A percentile compares a stretch with the other conserved stretches of the same genome.
phyloP scores from a whole-genome alignment of 305 asterid species.

The Fraxinus albicans region DNA sequence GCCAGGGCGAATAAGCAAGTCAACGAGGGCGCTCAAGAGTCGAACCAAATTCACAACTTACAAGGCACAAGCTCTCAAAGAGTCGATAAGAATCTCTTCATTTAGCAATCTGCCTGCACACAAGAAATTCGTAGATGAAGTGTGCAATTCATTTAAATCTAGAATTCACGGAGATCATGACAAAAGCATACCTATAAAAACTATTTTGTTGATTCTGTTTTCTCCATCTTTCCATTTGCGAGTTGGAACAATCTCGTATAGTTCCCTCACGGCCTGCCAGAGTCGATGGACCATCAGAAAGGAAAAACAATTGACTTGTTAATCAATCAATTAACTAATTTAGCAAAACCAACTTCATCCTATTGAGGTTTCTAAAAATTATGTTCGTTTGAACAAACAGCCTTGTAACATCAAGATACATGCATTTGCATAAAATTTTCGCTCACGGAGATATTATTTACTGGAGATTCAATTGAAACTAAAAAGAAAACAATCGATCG shows the following conservation, averaged over 20 bases:
- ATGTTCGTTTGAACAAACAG: background rate
- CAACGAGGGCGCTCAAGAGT: background rate
- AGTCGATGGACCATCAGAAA: background rate
- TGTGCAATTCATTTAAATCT: background rate
- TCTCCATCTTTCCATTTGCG: conserved; percentile 83
- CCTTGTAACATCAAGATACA: background rate
- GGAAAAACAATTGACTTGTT: background rate
- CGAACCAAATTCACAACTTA: conserved; percentile 15
- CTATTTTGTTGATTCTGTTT: conserved; percentile 65
- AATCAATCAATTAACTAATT: background rate
- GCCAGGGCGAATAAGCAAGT: background rate
- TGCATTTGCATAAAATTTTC: background rate
- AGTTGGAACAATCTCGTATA: conserved; percentile 84
- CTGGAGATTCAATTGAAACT: background rate
- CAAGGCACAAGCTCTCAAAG: conserved; percentile 50
- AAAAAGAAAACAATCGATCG: background rate
- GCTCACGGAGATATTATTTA: background rate
- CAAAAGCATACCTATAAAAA: conserved; percentile 66
- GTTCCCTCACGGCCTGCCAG: conserved; percentile 89
- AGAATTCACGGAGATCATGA: background rate
- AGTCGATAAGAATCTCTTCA: conserved; percentile 57
- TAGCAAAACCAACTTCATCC: background rate
- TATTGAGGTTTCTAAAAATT: background rate
- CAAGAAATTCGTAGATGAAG: background rate
- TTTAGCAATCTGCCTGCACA: conserved; percentile 66